Conservation (phyloP, 1,139 yeast genomes). For the Hanseniaspora sp. region DNA sequence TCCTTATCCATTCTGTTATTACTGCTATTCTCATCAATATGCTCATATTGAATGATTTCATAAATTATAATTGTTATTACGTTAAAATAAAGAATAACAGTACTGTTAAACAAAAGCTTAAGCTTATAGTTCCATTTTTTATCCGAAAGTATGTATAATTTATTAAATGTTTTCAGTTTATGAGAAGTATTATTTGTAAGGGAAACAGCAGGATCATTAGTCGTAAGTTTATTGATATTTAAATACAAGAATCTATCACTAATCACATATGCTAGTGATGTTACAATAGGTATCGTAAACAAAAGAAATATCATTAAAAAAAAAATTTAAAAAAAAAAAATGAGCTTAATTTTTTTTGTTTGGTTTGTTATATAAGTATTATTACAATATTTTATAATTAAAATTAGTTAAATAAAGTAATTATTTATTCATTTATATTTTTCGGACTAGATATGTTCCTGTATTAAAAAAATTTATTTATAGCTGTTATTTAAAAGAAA, state of each 20-base stretch:
- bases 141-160: slow-evolving; percentile 4
- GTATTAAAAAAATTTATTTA: too few species aligned
- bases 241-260: slow-evolving; percentile 1
- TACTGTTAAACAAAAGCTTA: background rate
- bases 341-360: too few species aligned
- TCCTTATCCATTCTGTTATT: background rate
- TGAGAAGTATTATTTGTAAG: background rate
- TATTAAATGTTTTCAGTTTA: slow-evolving; percentile 4
- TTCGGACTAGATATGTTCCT: too few species aligned
- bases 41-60: slow-evolving; percentile 12
- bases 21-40: background rate
- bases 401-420: too few species aligned
- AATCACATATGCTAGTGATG: background rate
- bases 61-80: slow-evolving; percentile 7
- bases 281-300: background rate
- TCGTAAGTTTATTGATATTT: slow-evolving; percentile 11
- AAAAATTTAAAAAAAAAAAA: too few species aligned
- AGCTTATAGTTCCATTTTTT: slow-evolving; percentile 12
- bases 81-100: slow-evolving; percentile 4
- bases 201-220: background rate
- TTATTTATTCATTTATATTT: too few species aligned
- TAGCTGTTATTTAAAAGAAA: too few species aligned
- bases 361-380: too few species aligned
- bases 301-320: background rate
- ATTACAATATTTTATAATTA: too few species aligned